phyloP scores from a whole-genome alignment of 73 alveolate genomes.

The Durusdinium trenchii region DNA sequence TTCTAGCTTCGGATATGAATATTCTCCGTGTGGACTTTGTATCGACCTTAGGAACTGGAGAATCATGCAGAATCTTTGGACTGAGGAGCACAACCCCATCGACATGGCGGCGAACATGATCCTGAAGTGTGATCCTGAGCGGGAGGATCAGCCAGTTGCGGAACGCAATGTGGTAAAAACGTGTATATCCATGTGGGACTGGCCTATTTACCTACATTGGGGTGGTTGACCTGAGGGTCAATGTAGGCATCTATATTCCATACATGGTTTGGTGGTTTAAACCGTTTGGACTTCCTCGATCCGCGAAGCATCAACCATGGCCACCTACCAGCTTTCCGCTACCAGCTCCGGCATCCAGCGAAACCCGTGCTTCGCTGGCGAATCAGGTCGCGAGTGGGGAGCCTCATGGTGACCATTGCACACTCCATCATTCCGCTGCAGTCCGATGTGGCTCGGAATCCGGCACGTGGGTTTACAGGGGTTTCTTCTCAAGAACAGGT shows the following conservation, averaged over 20 bases:
- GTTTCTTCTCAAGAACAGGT: no score
- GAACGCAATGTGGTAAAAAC: neutral
- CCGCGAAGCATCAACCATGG: no score
- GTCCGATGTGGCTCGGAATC: conserved; percentile 27
- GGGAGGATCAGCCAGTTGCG: neutral
- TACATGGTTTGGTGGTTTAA: neutral
- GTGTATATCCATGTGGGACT: no score
- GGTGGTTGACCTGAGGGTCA: no score
- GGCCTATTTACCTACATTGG: no score
- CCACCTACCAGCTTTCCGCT: neutral
- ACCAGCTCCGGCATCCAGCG: neutral
- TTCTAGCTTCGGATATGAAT: no score
- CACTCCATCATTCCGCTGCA: conserved; percentile 57
- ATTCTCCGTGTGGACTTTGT: no score
- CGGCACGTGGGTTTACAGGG: no score
- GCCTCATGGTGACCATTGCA: conserved; percentile 13
- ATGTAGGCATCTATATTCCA: no score
- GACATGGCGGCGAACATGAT: conserved; percentile 70
- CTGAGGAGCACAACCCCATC: conserved; percentile 39
- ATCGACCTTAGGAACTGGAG: neutral
- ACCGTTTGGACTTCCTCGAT: neutral
- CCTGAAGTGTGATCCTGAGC: conserved; percentile 13
- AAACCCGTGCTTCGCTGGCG: neutral
- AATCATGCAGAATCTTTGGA: neutral
- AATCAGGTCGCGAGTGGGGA: conserved; percentile 42